Evolutionary conservation across 768 basidiomycete genomes (phyloP), one percentile per base, ranked within the genome.

Genomic region (Galerina sulciceps): DNA sequence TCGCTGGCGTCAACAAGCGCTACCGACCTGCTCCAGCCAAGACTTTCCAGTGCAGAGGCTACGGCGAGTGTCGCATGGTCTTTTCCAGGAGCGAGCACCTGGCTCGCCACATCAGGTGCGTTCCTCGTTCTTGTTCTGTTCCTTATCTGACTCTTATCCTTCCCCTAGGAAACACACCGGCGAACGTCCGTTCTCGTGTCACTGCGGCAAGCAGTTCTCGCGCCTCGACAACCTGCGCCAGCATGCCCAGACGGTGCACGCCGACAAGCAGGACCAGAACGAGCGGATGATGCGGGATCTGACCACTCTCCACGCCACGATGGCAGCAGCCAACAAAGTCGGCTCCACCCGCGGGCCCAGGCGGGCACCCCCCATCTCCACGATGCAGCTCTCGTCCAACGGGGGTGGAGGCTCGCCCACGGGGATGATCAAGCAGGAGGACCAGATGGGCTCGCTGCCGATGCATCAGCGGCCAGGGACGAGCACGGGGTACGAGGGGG

Each of bases 211-310:
- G 73, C 90, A 96, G 64, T 98, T 98, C 71, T 95, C 94, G 5
- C 88, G 96, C 11, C 88, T 99, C 70, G 96, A 99, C 76, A 99
- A 99, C 69, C 84, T 99, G 2, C 88, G 96, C 45, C 96, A 99
- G 71, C 96, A 99, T 73, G 93, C 95, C 0, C 92, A 96, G 81
- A 96, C 96, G 5, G 95, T 97, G 1, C 96, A 99, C 68, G 88
- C 94, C n/a, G 94, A 97, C 71, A 92, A 93, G 78, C 86, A 86
- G 71, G 90, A 91, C 0, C 84, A 87, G 75, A 96, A 96, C 77
- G 91, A 93, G 71, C 78, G 84, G 52, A 94, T 94, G 92, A 94
- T 95, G 91, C 87, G 90, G 64, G 90, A 93, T 58, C 85, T 96
- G 60, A 91, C 91, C 48, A 82, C 84, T 4, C 82, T 96, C 45